Percentiles rank a stretch among this genome's conserved stretches.
These are phyloP conservation scores for Acacia crassicarpa DNA, from an alignment of 306 rosid species.

Conservation along the genomic window DNA sequence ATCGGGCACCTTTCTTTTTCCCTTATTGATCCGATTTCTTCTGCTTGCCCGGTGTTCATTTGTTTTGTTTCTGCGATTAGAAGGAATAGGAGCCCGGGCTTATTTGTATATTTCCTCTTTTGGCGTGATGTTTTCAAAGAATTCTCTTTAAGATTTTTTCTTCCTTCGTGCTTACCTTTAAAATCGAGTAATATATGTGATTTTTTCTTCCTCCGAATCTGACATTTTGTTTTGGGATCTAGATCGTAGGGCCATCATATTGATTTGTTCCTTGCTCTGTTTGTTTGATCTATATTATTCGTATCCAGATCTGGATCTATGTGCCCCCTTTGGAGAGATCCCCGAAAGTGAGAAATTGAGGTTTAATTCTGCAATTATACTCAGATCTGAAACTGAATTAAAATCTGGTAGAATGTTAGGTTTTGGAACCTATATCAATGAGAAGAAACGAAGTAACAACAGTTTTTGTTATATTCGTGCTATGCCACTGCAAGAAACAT, in stretches of 20 bases:
- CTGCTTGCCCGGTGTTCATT: not conserved
- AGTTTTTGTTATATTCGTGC: not conserved
- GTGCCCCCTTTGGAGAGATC: not conserved
- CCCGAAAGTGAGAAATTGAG: not conserved
- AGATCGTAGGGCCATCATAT: constrained; percentile 18
- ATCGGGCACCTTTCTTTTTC: not conserved
- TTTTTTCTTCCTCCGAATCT: constrained; percentile 8
- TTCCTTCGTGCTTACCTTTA: not conserved
- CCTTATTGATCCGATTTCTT: not conserved
- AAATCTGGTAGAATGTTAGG: not conserved
- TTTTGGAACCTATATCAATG: not conserved
- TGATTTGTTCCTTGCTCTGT: not conserved
- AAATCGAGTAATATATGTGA: not conserved
- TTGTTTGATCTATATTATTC: not conserved
- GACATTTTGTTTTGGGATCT: constrained; percentile 31
- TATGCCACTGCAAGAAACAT: not conserved
- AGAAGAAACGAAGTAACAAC: not conserved
- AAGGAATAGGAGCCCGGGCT: not conserved
- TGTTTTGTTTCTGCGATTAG: constrained; percentile 14
- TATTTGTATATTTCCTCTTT: not conserved
- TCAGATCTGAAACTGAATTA: too few species aligned
- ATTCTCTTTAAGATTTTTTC: not conserved
- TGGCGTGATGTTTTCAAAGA: not conserved
- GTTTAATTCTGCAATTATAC: too few species aligned
- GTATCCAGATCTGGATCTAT: constrained; percentile 25